Evolutionary conservation across 1,139 yeast species (phyloP), one percentile per base, ranked within the genome.

Genomic region (Pichia sp.): DNA sequence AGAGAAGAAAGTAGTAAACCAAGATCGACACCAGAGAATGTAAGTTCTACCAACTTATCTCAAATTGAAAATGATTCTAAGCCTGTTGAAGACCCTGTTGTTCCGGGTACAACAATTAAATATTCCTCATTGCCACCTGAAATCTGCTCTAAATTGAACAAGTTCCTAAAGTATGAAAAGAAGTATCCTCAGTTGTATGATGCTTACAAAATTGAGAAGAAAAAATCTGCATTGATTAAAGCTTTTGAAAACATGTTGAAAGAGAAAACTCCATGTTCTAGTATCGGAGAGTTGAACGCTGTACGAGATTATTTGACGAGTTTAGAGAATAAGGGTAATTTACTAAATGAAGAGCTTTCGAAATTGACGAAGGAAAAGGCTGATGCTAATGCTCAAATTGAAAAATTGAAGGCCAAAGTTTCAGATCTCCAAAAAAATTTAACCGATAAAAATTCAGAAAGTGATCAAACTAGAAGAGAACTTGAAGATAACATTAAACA

Each of bases 101-200:
- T 56, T n/a, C 55, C 59, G 2, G 60, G 59, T 5, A 58, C 68
- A 10, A 66, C 67, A 39, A 50, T 58, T 3, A 45, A 39, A 32
- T 48, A 64, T 30, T 63, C 64, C 9, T 66, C 69, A 3, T 60
- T 80, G 26, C 47, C 53, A 1, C 48, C 51, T 8, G 59, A 55
- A 10, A 46, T 56, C 22, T 71, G 73, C 50, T 65, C 79, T 12
- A 83, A 82, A 53, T 63, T 89, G 61, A 72, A 74, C 47, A 88
- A 85, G 64, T 85, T 85, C 57, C 78, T 74, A 44, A 88, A 86
- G 59, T 91, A 88, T 59, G 97, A 91, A 60, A 84, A 83, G 43
- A 85, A 85, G 56, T 89, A 88, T 58, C 97, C 96, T 0, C 63
- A 78, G 18, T 66, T 89, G 14, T 69, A 86, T 38, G 83, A 82